A percentile compares a stretch with the other conserved stretches of the same genome.
These are phyloP conservation scores for Mantamonas sphyraenae DNA, from an alignment of 78 protist genomes.

Conservation along the genomic window DNA sequence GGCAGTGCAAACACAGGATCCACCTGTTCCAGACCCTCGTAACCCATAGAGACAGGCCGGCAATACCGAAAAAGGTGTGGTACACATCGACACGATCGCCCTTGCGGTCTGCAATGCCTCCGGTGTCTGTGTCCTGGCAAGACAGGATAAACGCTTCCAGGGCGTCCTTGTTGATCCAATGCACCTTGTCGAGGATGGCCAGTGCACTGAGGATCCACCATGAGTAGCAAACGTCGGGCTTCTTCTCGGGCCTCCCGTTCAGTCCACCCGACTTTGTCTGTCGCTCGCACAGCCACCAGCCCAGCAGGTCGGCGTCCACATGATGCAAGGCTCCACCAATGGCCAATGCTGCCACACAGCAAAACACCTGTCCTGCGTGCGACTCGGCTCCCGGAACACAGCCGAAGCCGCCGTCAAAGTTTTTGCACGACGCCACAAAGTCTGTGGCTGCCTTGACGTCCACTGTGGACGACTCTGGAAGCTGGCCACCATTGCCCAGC, in stretches of 20 bases:
- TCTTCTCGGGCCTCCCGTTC: conserved; percentile 98
- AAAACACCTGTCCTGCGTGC: conserved; percentile 97
- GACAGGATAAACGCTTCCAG: conserved; percentile 68
- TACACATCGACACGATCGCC: conserved; percentile 93
- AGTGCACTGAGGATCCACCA: conserved; percentile 98
- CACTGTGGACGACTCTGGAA: neutral
- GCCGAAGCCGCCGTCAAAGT: conserved; percentile 98
- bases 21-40: neutral
- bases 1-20: conserved; percentile 27
- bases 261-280: conserved; percentile 97
- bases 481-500: too few species aligned
- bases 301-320: conserved; percentile 62
- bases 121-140: conserved; percentile 93
- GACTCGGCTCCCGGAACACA: conserved; percentile 91
- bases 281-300: conserved; percentile 98
- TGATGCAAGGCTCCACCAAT: conserved; percentile 59
- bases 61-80: conserved; percentile 97
- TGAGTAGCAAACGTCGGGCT: conserved; percentile 91
- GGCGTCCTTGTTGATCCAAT: conserved; percentile 80
- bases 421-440: conserved; percentile 65
- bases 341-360: conserved; percentile 95
- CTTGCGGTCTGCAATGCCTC: conserved; percentile 96
- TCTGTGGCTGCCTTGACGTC: conserved; percentile 53
- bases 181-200: conserved; percentile 56
- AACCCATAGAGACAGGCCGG: conserved; percentile 56